Conservation (phyloP, 148 eudicot genomes). For the Bassia scoparia region DNA sequence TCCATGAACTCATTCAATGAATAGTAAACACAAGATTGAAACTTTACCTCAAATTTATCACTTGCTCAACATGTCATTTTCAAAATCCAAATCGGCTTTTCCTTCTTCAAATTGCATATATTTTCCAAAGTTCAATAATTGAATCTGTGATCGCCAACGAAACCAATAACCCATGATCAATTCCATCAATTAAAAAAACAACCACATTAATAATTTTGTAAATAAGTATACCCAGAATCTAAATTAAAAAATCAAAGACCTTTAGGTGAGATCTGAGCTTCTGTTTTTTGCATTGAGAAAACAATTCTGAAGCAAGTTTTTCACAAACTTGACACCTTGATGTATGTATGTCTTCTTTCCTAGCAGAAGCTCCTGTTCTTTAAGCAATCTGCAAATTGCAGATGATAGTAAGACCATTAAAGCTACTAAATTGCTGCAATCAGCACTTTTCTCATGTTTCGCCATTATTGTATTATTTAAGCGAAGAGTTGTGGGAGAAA, state of each 20-base stretch:
- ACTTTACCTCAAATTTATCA: conserved; percentile 59
- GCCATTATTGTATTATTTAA: conserved; percentile 33
- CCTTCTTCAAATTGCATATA: conserved; percentile 88
- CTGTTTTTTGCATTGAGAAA: conserved; percentile 46
- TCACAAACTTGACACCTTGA: conserved; percentile 89
- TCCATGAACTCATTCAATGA: too few relatives aligned
- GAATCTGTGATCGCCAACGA: conserved; percentile 57
- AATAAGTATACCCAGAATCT: conserved; percentile 6
- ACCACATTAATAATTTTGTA: conserved; percentile 17
- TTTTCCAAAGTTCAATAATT: conserved; percentile 91
- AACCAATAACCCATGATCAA: conserved; percentile 9
- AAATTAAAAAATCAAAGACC: conserved; percentile 38
- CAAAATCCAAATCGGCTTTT: conserved; percentile 91
- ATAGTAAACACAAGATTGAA: background rate
- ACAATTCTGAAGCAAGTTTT: conserved; percentile 51
- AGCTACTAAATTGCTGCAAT: conserved; percentile 15
- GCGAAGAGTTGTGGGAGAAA: background rate
- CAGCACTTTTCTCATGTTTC: conserved; percentile 8
- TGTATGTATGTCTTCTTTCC: conserved; percentile 85
- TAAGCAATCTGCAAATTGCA: conserved; percentile 34
- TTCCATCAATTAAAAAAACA: background rate
- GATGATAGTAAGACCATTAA: conserved; percentile 29
- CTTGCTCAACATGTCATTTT: conserved; percentile 87
- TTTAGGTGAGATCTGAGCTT: conserved; percentile 74
- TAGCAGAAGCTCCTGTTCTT: conserved; percentile 61